Evolutionary conservation across 2,329 filamentous ascomycete genomes (phyloP).

Genomic region (Lachnellula hyalina): DNA sequence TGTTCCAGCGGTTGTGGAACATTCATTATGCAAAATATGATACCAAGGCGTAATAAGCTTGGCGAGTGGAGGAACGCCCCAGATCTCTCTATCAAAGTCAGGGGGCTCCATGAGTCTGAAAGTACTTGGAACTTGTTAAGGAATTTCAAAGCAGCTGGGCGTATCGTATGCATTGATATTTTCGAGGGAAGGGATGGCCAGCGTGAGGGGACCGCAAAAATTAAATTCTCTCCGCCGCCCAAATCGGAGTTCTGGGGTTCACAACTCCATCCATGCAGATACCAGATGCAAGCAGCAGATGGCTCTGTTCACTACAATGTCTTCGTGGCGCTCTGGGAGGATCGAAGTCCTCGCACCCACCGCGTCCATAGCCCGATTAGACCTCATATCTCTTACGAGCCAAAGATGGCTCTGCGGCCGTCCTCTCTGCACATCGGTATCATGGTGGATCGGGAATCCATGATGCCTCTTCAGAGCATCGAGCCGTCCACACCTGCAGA

Average conservation of each 20-base stretch:
- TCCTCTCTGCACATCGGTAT: conserved; percentile 57
- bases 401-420: conserved; percentile 39
- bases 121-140: conserved; percentile 44
- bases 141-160: conserved; percentile 47
- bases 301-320: conserved; percentile 7
- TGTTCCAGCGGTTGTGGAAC: too few species aligned
- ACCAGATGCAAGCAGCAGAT: conserved; percentile 24
- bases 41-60: not conserved
- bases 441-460: conserved; percentile 45
- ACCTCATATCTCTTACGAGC: conserved; percentile 29
- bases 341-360: not conserved
- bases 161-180: conserved; percentile 52
- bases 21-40: too few species aligned
- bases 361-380: conserved; percentile 30
- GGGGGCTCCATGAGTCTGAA: conserved; percentile 32
- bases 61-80: not conserved
- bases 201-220: conserved; percentile 37
- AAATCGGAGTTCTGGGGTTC: conserved; percentile 44
- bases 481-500: conserved; percentile 12
- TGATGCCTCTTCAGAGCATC: conserved; percentile 54
- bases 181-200: conserved; percentile 39
- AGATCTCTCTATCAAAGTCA: conserved; percentile 12
- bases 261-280: conserved; percentile 5
- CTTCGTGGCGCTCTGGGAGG: not conserved
- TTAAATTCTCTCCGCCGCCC: conserved; percentile 57